Evolutionary conservation across 73 alveolate genomes (phyloP).

Genomic region (Breviolum minutum): DNA sequence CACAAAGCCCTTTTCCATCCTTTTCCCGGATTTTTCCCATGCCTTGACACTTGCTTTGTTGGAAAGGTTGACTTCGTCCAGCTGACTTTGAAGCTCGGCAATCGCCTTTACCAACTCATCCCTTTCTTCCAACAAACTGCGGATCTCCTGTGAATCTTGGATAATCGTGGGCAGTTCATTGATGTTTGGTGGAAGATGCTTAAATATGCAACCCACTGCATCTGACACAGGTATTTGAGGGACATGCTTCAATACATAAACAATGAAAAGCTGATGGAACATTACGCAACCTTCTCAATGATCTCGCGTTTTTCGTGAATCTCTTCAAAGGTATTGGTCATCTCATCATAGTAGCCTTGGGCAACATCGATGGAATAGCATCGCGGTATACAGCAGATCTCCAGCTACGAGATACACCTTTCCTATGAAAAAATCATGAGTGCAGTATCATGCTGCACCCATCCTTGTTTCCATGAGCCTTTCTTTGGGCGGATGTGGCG

Average conservation of each 20-base stretch:
- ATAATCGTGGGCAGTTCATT: background rate
- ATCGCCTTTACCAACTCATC: slow-evolving; percentile 67
- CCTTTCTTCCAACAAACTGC: slow-evolving; percentile 48
- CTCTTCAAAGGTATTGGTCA: slow-evolving; percentile 81
- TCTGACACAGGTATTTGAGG: too few relatives aligned
- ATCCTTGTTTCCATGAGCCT: too few relatives aligned
- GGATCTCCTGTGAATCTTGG: slow-evolving; percentile 24
- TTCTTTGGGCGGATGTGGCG: too few relatives aligned
- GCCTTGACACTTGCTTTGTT: slow-evolving; percentile 69
- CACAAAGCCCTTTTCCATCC: background rate
- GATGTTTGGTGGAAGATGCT: background rate
- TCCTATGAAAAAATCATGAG: background rate
- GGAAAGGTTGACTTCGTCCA: slow-evolving; percentile 37
- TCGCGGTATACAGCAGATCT: background rate
- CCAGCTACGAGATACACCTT: background rate
- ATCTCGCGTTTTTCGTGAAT: slow-evolving; percentile 77
- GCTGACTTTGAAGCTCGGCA: slow-evolving; percentile 45
- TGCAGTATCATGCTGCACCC: background rate
- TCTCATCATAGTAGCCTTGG: slow-evolving; percentile 86
- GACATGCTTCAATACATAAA: background rate
- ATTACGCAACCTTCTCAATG: slow-evolving; percentile 55
- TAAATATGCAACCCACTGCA: background rate
- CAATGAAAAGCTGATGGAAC: background rate
- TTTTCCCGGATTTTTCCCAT: background rate
- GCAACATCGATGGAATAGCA: too few relatives aligned